Conservation (phyloP, 1,139 yeast genomes). For the Suhomyces anneliseae region DNA sequence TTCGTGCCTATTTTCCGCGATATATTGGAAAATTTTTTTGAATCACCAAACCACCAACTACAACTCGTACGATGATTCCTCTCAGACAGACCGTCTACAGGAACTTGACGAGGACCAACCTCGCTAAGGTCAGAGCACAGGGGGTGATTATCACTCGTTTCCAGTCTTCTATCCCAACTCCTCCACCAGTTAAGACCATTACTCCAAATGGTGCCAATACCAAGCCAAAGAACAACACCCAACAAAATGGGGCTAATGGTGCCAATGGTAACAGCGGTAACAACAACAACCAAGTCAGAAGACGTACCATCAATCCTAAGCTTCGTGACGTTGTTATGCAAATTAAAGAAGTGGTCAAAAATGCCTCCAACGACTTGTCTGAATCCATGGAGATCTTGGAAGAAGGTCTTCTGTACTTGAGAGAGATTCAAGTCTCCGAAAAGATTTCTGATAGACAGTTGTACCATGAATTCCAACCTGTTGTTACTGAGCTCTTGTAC, state of each 20-base stretch:
- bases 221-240: not conserved
- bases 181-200: not conserved
- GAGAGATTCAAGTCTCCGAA: slow-evolving; percentile 40
- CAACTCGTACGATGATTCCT: slow-evolving; percentile 19
- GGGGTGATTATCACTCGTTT: slow-evolving; percentile 13
- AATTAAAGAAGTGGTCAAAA: slow-evolving; percentile 26
- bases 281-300: not conserved
- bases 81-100: slow-evolving; percentile 22
- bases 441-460: slow-evolving; percentile 20
- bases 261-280: not conserved
- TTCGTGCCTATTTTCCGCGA: not conserved
- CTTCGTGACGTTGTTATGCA: slow-evolving; percentile 38
- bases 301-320: slow-evolving; percentile 21
- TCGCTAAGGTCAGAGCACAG: slow-evolving; percentile 11
- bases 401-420: slow-evolving; percentile 43
- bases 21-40: slow-evolving; percentile 9
- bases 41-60: not conserved
- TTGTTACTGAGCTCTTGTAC: slow-evolving; percentile 24
- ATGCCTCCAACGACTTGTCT: slow-evolving; percentile 19
- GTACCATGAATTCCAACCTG: slow-evolving; percentile 26
- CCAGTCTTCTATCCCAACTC: slow-evolving; percentile 14
- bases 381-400: slow-evolving; percentile 43
- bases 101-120: slow-evolving; percentile 17
- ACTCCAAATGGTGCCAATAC: slow-evolving; percentile 1
- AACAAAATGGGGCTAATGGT: slow-evolving; percentile 3